Percentiles rank a stretch among this genome's conserved stretches.
Evolutionary conservation across 164 flowering plant genomes (phyloP).

Genomic region (Berberis vulgaris): DNA sequence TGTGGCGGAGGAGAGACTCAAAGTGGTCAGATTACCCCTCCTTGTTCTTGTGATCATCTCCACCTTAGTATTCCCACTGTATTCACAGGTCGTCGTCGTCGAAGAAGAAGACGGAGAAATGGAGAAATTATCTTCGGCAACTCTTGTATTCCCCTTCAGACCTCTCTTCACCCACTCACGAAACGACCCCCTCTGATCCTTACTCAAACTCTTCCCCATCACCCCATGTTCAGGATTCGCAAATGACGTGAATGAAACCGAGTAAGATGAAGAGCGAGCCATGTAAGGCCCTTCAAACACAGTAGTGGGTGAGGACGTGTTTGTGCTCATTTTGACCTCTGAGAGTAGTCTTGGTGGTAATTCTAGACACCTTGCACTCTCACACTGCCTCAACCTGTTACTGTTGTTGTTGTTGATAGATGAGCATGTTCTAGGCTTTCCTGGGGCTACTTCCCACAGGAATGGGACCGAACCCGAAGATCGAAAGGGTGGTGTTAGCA

Average conservation of each 20-base stretch:
- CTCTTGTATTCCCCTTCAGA: constrained; percentile 17
- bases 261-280: constrained; percentile 30
- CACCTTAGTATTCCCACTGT: constrained; percentile 6
- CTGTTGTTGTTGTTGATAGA: neutral
- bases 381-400: neutral
- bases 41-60: constrained; percentile 29
- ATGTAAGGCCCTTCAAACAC: constrained; percentile 52
- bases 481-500: constrained; percentile 48
- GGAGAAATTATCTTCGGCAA: constrained; percentile 14
- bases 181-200: neutral
- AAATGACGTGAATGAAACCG: constrained; percentile 14
- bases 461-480: constrained; percentile 52
- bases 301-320: constrained; percentile 46
- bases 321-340: constrained; percentile 9
- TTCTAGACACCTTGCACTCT: constrained; percentile 35
- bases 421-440: constrained; percentile 36
- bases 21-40: constrained; percentile 12
- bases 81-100: neutral
- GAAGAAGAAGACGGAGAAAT: constrained; percentile 4
- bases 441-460: constrained; percentile 81
- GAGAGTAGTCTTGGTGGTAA: constrained; percentile 53
- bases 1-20: constrained; percentile 8
- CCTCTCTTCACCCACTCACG: constrained; percentile 25
- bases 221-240: neutral
- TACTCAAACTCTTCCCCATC: neutral